Evolutionary conservation across 192 early-diverging fungal genomes (phyloP).

Genomic region (Rhizophagus clarus): DNA sequence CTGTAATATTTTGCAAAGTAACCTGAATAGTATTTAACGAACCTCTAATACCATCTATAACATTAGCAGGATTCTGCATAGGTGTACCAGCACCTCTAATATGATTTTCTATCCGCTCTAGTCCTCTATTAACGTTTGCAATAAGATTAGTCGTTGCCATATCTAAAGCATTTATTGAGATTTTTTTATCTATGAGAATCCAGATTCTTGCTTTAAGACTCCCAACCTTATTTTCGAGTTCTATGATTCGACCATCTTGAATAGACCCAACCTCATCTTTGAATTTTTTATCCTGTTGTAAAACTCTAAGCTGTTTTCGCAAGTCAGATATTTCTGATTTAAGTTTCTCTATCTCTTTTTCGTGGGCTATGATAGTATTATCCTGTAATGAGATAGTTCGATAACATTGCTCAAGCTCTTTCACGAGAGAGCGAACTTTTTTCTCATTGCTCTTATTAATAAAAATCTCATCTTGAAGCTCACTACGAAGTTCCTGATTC

Average conservation of each 20-base stretch:
- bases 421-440: neutral
- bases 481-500: slow-evolving; percentile 3
- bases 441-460: slow-evolving; percentile 22
- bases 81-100: neutral
- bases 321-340: too few species aligned
- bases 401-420: slow-evolving; percentile 7
- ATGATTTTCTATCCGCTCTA: slow-evolving; percentile 3
- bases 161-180: neutral
- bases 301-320: neutral
- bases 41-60: slow-evolving; percentile 7
- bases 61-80: neutral
- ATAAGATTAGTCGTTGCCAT: neutral
- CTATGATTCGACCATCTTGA: too few species aligned
- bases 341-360: neutral
- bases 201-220: too few species aligned
- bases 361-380: neutral
- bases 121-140: neutral
- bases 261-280: neutral
- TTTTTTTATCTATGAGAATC: neutral
- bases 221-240: too few species aligned
- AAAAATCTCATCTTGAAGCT: neutral
- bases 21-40: neutral
- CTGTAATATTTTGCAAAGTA: neutral
- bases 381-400: slow-evolving; percentile 6
- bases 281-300: neutral